A percentile compares a stretch with the other conserved stretches of the same genome.
phyloP scores from a whole-genome alignment of 2,329 filamentous ascomycete genomes.

The Sphaerostilbella broomeana region DNA sequence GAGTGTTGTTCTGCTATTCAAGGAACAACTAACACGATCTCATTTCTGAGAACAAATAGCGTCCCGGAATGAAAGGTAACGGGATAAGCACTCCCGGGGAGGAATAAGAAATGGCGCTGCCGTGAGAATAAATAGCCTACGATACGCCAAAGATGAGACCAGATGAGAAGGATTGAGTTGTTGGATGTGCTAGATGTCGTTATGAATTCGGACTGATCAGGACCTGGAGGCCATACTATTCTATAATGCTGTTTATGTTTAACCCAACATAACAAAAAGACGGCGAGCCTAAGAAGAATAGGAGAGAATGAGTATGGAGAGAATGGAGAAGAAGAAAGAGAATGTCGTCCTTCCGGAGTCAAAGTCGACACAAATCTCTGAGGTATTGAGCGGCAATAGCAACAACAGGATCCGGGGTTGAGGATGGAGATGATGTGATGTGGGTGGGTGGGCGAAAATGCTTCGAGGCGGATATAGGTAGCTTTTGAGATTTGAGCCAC shows the following conservation, averaged over 20 bases:
- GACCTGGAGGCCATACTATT: too few species aligned
- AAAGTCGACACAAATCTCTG: not conserved
- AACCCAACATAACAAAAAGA: too few species aligned
- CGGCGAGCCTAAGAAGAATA: not conserved
- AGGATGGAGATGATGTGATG: constrained; percentile 12
- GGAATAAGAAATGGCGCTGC: too few species aligned
- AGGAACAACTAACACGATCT: constrained; percentile 3
- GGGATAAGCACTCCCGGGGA: too few species aligned
- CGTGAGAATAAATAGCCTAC: too few species aligned
- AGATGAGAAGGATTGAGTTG: too few species aligned
- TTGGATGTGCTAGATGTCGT: too few species aligned
- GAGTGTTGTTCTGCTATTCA: not conserved
- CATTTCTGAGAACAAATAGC: constrained; percentile 12
- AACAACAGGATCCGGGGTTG: constrained; percentile 11
- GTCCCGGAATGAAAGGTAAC: not conserved
- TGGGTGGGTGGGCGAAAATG: constrained; percentile 9
- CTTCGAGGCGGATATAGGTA: constrained; percentile 15
- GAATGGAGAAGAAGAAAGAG: not conserved
- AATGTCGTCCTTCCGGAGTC: too few species aligned
- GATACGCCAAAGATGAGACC: too few species aligned
- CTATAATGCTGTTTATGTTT: too few species aligned
- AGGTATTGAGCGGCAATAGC: not conserved
- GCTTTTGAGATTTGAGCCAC: constrained; percentile 20
- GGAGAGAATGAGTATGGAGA: not conserved
- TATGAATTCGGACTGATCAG: too few species aligned